Base-by-base conservation (phyloP, 2,329 filamentous ascomycete species). In the Lizonia empirigonia region DNA sequence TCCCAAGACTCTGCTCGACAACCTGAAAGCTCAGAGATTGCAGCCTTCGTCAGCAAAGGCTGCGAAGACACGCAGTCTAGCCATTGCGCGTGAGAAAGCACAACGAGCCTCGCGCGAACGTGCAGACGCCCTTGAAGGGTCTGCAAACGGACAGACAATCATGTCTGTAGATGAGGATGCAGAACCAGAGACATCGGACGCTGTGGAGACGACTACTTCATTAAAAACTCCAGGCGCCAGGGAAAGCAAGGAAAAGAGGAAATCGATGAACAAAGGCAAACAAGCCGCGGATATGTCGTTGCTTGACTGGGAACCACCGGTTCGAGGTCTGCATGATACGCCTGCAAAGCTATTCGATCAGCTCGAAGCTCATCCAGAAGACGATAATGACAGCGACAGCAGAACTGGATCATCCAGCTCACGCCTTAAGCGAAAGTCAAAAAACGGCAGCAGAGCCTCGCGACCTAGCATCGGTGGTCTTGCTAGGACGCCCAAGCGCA, bases 401-500 rank as follows among this genome's bases (percentile, higher is more conserved):
- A 23, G 15, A 7, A 27, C 20, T 9, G 30, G 12, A 38, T n/a
- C 29, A 18, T 22, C 9, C 37, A 15, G 15, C 13, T 24, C 38
- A 33, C 13, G 23, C 8, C 33, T n/a, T 6, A 38, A 32, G 22
- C 26, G 38, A 13, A 36, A 36, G 30, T 26, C 33, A 10, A 5
- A 19, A 15, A 24, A 24, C 4, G 6, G 18, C 2, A 18, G 3
- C 2, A 42, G 22, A 24, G 10, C 34, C 8, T n/a, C 36, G 2
- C 37, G 49, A 29, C 15, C 27, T 15, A 47, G 42, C 22, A 22
- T 52, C 18, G 49, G 49, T 19, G 49, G 49, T 2, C 13, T 37
- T 9, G 18, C 12, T 7, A 36, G 16, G 20, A 38, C 15, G 13
- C 30, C 30, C 7, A 33, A 22, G 12, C 22, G n/a, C 9, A 24